These are phyloP conservation scores for Sporobolomyces pararoseus DNA, from an alignment of 768 basidiomycete genomes.

Conservation along the genomic window DNA sequence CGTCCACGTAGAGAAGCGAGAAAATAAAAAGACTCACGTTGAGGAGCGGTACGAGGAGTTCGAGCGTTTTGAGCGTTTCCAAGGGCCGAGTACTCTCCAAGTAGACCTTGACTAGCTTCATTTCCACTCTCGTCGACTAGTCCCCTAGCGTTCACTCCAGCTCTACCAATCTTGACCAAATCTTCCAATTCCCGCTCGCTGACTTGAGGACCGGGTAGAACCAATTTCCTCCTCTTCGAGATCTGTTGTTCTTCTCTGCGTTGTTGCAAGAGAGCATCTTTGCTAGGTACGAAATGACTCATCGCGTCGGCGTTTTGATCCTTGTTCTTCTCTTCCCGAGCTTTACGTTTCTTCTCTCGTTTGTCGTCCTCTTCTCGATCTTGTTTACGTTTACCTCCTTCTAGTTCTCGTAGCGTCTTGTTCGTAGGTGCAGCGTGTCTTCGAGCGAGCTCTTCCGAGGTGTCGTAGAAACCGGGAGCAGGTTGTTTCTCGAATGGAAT, in stretches of 20 bases:
- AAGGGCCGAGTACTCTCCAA: conserved; percentile 89
- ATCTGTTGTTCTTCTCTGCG: conserved; percentile 96
- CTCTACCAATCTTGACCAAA: conserved; percentile 95
- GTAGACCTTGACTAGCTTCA: conserved; percentile 74
- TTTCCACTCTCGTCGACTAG: conserved; percentile 67
- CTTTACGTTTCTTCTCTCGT: conserved; percentile 78
- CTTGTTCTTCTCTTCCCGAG: conserved; percentile 56
- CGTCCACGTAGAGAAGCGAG: not conserved
- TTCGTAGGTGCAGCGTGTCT: conserved; percentile 64
- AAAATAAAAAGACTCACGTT: conserved; percentile 61
- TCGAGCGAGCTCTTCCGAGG: conserved; percentile 84
- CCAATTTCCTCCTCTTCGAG: conserved; percentile 75
- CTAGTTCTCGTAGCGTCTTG: conserved; percentile 44
- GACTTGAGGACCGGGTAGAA: conserved; percentile 83
- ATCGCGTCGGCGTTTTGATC: conserved; percentile 54
- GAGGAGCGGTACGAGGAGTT: conserved; percentile 89
- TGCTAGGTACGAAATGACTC: conserved; percentile 92
- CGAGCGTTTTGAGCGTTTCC: conserved; percentile 84
- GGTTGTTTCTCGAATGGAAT: conserved; percentile 98
- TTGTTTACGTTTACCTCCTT: conserved; percentile 77
- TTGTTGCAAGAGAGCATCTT: conserved; percentile 69
- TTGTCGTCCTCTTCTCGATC: conserved; percentile 91
- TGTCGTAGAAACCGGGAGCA: conserved; percentile 94
- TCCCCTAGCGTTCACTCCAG: conserved; percentile 80
- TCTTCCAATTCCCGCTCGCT: conserved; percentile 92